Base-by-base conservation (phyloP, 2,329 filamentous ascomycete genomes). In the Akanthomyces muscarius region DNA sequence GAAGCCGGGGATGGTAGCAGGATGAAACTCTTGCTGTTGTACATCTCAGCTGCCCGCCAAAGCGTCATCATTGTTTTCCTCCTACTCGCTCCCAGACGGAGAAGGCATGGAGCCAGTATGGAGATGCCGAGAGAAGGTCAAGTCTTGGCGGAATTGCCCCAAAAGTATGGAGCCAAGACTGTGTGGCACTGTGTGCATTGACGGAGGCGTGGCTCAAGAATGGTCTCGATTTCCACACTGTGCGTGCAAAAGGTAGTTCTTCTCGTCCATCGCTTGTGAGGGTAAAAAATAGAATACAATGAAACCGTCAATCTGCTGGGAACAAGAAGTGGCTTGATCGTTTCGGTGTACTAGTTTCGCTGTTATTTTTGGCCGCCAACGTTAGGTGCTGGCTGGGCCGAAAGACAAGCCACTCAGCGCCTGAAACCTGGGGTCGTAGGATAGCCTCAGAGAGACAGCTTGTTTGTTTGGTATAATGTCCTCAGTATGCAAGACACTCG, bases 91-190 rank as follows among this genome's bases (percentile, higher is more conserved):
- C 14, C 21, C 21, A 25, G 13, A 53, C 36, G 16, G 47, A 33
- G 25, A 25, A 52, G 28, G 53, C 38, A 21, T 44, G 41, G 38
- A 45, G 53, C 53, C 53, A 25, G 28, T 41, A 61, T 47, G 58
- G 58, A 30, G 58, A 53, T 21, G 50, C 41, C 48, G 44, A 23
- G 48, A 36, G 23, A 30, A 25, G 8, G 55, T 42, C 18, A 23
- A 38, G 59, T 36, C 59, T 61, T 55, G 59, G 59, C 59, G 30
- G 25, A 38, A 36, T 53, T 23, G 48, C 58, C 58, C 50, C 42
- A 48, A 61, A 47, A 21, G 42, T 30, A 30, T 54, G 23, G 6
- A n/a, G 48, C 28, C 50, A 30, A 61, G 51, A 30, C 41, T 7
- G 30, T 54, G 48, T 55, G 51, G 51, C 59, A 61, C 59, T 55